Evolutionary conservation across 1,284 basidiomycete species (phyloP), one percentile per base, ranked within the genome.

Genomic region (Mycena sp.): DNA sequence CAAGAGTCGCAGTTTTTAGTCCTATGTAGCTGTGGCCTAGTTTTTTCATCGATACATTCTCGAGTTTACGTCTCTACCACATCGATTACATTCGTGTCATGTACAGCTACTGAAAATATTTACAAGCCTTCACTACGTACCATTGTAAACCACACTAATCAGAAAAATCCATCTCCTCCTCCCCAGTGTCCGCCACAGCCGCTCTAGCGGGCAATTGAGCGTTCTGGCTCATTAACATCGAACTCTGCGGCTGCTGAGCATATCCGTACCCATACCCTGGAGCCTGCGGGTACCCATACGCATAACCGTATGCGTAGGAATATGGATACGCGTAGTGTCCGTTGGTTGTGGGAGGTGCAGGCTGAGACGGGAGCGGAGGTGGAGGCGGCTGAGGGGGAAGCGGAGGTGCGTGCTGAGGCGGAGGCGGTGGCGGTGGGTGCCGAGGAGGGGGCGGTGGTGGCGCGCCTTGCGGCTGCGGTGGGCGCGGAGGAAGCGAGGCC

Each of bases 401-500:
- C 12, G 40, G 6, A 7, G 49, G 56, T 69, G 69, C 26, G 69
- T 69, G 69, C 25, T 68, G 70, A 3, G 71, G 66, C 0, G 68
- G 64, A 6, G 63, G 40, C 11, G 61, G 51, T 43, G 70, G 67
- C 32, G 69, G 65, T 4, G 70, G 67, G n/a, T 71, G 70, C 3
- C 71, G 64, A 0, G 68, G 63, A 6, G 65, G 46, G 11, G 61
- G 51, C 9, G 61, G 63, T 26, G 66, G 43, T 9, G 65, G 61
- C 41, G 60, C 48, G 16, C 65, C 61, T 23, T 72, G 72, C 10
- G 73, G 72, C 19, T 75, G 72, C 7, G 72, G 73, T 1, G 73
- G 71, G 0, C 68, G 64, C 26, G 69, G 65, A 1, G 74, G 61
- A 17, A 76, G 76, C 16, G 72, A 74, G 19, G 71, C n/a, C 11